Percentiles rank a stretch among this genome's conserved stretches.
Evolutionary conservation across 169 alveolate genomes (phyloP).

Genomic region (Eimeria tenella): DNA sequence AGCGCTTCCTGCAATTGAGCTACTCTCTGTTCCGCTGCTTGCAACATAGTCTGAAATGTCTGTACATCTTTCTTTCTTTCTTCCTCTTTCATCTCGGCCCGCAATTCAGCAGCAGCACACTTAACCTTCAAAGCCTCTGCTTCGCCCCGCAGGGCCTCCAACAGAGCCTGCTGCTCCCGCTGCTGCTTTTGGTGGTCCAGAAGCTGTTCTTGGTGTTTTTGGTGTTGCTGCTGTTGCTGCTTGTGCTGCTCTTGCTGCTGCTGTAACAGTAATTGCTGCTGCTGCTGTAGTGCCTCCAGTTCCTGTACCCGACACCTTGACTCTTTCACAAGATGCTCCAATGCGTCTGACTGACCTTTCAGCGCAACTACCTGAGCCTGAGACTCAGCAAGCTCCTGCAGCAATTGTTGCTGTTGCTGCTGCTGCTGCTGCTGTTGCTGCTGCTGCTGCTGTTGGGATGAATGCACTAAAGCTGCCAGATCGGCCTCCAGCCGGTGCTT

Average conservation of each 20-base stretch:
- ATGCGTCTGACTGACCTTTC: background rate
- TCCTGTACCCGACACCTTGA: background rate
- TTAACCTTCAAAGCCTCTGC: slow-evolving; percentile 1
- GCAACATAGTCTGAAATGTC: background rate
- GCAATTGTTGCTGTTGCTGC: background rate
- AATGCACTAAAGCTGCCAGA: background rate
- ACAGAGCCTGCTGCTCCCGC: slow-evolving; percentile 1
- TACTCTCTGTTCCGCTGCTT: background rate
- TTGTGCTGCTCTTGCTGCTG: background rate
- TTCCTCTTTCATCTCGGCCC: background rate
- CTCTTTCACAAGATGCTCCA: background rate
- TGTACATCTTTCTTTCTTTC: background rate
- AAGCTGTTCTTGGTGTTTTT: background rate
- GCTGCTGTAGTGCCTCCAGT: slow-evolving; percentile 11
- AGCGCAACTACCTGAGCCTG: background rate
- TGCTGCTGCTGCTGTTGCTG: background rate
- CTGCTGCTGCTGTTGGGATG: slow-evolving; percentile 11
- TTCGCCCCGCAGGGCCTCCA: slow-evolving; percentile 1
- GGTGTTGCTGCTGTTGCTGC: slow-evolving; percentile 14
- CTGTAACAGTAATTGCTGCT: background rate
- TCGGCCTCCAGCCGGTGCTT: slow-evolving; percentile 9
- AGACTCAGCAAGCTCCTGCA: slow-evolving; percentile 8
- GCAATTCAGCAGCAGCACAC: slow-evolving; percentile 13
- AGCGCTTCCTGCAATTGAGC: slow-evolving; percentile 13
- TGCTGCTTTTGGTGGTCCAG: background rate